phyloP scores from a whole-genome alignment of 495 filamentous ascomycete species.

The Neurospora africana region DNA sequence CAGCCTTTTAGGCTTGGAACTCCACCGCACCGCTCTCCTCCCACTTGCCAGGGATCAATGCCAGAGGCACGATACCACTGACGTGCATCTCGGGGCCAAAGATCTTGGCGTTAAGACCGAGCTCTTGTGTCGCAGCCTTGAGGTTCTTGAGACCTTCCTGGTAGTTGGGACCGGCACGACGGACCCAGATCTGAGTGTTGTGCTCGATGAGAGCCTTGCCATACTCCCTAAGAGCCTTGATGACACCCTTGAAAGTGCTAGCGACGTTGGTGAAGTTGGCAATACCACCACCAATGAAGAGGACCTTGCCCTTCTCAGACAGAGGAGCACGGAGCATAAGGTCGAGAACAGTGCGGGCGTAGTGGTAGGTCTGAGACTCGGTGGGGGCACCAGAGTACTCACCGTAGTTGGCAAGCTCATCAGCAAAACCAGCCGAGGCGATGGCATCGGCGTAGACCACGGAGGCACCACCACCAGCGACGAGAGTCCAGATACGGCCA shows the following conservation, averaged over 20 bases:
- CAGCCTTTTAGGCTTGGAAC: constrained; percentile 39
- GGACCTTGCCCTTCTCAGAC: constrained; percentile 84
- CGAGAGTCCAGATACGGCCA: constrained; percentile 94
- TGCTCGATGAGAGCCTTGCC: constrained; percentile 80
- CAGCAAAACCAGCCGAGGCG: constrained; percentile 88
- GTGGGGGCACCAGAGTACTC: constrained; percentile 98
- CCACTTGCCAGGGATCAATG: constrained; percentile 45
- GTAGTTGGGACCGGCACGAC: constrained; percentile 98
- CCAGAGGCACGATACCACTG: constrained; percentile 53
- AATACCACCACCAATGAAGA: constrained; percentile 99
- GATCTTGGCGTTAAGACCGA: constrained; percentile 89
- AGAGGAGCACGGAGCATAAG: constrained; percentile 91
- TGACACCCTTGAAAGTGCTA: constrained; percentile 98
- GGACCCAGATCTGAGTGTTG: constrained; percentile 98
- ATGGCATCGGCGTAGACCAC: constrained; percentile 99
- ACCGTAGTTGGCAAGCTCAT: constrained; percentile 97
- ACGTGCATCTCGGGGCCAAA: constrained; percentile 95
- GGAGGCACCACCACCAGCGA: constrained; percentile 98
- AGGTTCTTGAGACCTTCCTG: constrained; percentile 99
- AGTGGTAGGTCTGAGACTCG: constrained; percentile 97
- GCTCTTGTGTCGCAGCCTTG: constrained; percentile 87
- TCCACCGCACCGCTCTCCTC: constrained; percentile 43
- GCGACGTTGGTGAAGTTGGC: constrained; percentile 99
- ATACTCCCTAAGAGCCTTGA: constrained; percentile 90
- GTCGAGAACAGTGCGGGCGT: constrained; percentile 91